These are phyloP conservation scores for Coemansia sp. DNA, from an alignment of 192 early-diverging fungal genomes.

Conservation along the genomic window DNA sequence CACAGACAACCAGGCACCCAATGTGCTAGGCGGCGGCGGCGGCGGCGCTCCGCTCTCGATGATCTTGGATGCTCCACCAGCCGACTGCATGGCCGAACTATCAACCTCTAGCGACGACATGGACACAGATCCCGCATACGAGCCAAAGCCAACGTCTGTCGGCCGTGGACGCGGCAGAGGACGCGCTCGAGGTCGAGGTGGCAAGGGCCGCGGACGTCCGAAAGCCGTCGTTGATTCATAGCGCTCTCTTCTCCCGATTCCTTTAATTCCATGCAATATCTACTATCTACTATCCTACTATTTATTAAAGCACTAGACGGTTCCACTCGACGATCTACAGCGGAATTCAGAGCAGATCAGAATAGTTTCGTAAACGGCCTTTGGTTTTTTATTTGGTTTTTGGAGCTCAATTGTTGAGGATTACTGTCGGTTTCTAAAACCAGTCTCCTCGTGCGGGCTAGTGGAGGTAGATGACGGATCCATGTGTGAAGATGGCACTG, in stretches of 20 bases:
- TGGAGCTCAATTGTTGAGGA: too few relatives aligned
- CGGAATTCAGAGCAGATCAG: too few relatives aligned
- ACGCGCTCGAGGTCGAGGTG: constrained; percentile 39
- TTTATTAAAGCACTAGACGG: too few relatives aligned
- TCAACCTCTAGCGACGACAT: constrained; percentile 33
- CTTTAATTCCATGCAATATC: too few relatives aligned
- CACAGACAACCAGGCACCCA: background rate
- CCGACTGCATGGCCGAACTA: constrained; percentile 20
- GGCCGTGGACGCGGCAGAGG: constrained; percentile 42
- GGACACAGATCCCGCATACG: constrained; percentile 22
- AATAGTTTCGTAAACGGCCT: too few relatives aligned
- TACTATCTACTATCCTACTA: too few relatives aligned
- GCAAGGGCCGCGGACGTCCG: constrained; percentile 23
- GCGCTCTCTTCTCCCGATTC: background rate
- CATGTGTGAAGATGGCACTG: constrained; percentile 9
- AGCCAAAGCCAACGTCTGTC: constrained; percentile 10
- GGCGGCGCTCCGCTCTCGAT: constrained; percentile 52
- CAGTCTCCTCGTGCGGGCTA: too few relatives aligned
- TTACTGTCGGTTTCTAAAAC: too few relatives aligned
- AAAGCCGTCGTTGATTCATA: constrained; percentile 1
- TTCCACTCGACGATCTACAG: too few relatives aligned
- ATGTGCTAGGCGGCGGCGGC: constrained; percentile 46
- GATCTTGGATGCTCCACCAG: constrained; percentile 38
- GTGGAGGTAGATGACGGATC: background rate
- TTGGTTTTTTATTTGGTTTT: too few relatives aligned